A percentile compares a stretch with the other conserved stretches of the same genome.
Conservation (phyloP, 2,329 filamentous ascomycete genomes). For the Balansia obtecta region DNA sequence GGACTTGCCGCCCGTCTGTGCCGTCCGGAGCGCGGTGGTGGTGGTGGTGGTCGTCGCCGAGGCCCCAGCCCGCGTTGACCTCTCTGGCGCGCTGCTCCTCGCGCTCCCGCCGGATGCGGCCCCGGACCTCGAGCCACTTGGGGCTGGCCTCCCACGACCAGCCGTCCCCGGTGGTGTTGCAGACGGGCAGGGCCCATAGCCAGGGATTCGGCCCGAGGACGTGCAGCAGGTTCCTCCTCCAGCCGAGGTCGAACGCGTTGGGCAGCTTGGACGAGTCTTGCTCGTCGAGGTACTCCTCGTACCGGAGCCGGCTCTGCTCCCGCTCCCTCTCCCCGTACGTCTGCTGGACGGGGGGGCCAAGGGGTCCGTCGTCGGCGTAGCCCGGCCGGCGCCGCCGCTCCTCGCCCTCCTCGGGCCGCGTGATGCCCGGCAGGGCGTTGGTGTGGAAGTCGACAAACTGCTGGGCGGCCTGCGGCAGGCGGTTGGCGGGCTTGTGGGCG, state of each 20-base stretch:
- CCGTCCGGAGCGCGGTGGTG: neutral
- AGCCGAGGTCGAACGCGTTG: conserved; percentile 86
- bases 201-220: conserved; percentile 64
- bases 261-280: conserved; percentile 78
- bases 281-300: conserved; percentile 74
- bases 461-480: conserved; percentile 44
- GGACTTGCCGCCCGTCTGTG: conserved; percentile 15
- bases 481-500: conserved; percentile 39
- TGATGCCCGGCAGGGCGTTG: conserved; percentile 68
- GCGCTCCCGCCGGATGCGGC: conserved; percentile 45
- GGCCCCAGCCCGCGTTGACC: conserved; percentile 55
- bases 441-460: conserved; percentile 73
- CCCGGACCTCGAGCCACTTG: conserved; percentile 62
- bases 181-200: conserved; percentile 70
- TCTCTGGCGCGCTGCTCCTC: conserved; percentile 51
- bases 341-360: conserved; percentile 31
- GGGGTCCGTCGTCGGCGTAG: conserved; percentile 10
- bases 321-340: conserved; percentile 45
- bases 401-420: conserved; percentile 72
- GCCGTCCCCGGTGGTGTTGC: conserved; percentile 80
- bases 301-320: conserved; percentile 39
- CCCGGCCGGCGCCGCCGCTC: conserved; percentile 26
- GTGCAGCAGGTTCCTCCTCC: conserved; percentile 65
- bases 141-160: conserved; percentile 86
- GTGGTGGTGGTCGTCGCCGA: conserved; percentile 9